Base-by-base conservation (phyloP, 176 grass and related monocot genomes). In the Guadua angustifolia region DNA sequence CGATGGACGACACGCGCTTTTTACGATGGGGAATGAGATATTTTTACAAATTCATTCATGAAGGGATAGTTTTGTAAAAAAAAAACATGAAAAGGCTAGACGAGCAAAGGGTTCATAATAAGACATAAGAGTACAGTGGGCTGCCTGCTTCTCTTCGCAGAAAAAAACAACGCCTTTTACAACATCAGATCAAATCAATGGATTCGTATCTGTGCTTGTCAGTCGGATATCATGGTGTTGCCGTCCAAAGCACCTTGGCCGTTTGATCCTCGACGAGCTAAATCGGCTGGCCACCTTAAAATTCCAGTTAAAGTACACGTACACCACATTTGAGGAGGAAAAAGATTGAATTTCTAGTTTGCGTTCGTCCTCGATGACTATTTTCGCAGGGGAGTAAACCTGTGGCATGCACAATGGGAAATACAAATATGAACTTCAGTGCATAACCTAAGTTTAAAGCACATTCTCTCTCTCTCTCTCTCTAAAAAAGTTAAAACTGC, bases 101-200 rank as follows among this genome's bases (percentile, higher is more conserved):
- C 1, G 29, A 29, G 29, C 29, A 29, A 29, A 29, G 29, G 29
- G 29, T 29, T 29, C 29, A 29, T 29, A 1, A 29, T 29, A 29
- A 29, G 29, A 7, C 1, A 29, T 29, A 29, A 29, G 29, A 7
- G 68, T 73, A 66, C 57, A 25, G 8, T 52, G 73, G 18, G 19
- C 57, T 46, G 66, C 45, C 18, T 24, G 49, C 25, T 49, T 1
- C 39, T 15, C 62, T 29, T 53, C 17, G 33, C 36, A 18, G 22
- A 56, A 56, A 43, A 47, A 81, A 42, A 32, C 71, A 32, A 60
- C 3, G 55, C 63, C 57, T 22, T 59, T 75, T 77, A 44, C 80
- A 9, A 15, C 65, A 35, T 77, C 65, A 35, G 36, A 78, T 83
- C 65, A 35, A 45, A 78, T 78, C 80, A 68, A 38, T 46, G 80